Base-by-base conservation (phyloP, 2,329 filamentous ascomycete species). In the Pseudogymnoascus sp. region DNA sequence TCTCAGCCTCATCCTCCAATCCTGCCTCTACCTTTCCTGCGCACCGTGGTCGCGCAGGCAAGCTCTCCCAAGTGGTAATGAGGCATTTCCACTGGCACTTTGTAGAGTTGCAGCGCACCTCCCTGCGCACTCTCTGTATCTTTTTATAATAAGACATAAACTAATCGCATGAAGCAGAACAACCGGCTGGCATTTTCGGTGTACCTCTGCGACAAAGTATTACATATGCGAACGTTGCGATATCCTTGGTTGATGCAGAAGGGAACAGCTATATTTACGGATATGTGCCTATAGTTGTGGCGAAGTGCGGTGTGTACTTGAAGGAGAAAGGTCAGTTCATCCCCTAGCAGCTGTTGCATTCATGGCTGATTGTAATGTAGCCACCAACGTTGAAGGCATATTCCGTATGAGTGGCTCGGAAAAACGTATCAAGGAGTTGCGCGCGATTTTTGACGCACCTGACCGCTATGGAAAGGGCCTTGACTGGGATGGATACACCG, bases 211-310 rank as follows among this genome's bases (percentile, higher is more conserved):
- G 92, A 70, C 87, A 93, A 72, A 97, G 93, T 78, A 97, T 99
- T 75, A 90, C 89, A 65, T 97, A 99, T 75, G 95, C 95, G 64
- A 99, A 97, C 73, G 95, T 99, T 65, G 95, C 95, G 67, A 99
- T 99, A 72, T 97, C 93, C 21, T 84, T 99, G 29, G 90, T 95
- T 68, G 93, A 97, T 74, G 91, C 93, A 68, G 84, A 95, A 68
- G 93, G 93, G 33, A 86, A 95, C 75, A 96, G 91, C 77, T 97
- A 96, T 75, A 97, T 97, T 62, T 99, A 97, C 75, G 95, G 95
- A 72, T 97, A 97, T 72, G 93, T 99, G 6, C 95, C 95, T 16
- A 97, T 99, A 68, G 93, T 99, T 47, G 93, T 99, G 62, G 95
- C 95, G 37, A 99, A 99, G 76, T 97, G 95, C 74, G 95, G 95